These are phyloP conservation scores for Talaromyces wortmannii DNA, from an alignment of 495 filamentous ascomycete species.

Conservation along the genomic window DNA sequence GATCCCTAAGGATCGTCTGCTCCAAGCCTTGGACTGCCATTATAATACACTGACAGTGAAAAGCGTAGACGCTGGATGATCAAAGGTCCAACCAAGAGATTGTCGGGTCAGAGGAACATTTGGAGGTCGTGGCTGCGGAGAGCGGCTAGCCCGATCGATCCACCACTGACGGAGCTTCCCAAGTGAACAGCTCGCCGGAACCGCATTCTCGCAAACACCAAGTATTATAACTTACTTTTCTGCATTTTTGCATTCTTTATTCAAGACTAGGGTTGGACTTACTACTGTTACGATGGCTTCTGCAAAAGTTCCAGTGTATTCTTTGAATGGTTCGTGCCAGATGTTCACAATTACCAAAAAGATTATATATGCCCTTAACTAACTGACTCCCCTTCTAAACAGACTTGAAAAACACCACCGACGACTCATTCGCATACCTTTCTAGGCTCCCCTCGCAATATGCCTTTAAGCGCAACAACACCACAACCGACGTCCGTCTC, in stretches of 20 bases:
- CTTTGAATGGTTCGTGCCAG: conserved; percentile 33
- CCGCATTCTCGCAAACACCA: conserved; percentile 6
- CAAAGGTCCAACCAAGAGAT: conserved; percentile 1
- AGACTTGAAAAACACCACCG: conserved; percentile 96
- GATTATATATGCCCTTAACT: not conserved
- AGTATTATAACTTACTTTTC: not conserved
- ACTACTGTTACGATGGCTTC: conserved; percentile 12
- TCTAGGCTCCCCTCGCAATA: conserved; percentile 56
- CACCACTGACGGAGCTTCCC: conserved; percentile 6
- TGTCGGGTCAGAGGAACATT: too few relatives aligned
- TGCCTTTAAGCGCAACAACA: conserved; percentile 74
- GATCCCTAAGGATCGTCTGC: conserved; percentile 98
- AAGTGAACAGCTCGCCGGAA: conserved; percentile 41
- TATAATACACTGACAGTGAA: conserved; percentile 10
- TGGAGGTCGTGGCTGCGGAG: too few relatives aligned
- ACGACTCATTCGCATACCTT: conserved; percentile 92
- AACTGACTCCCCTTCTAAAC: not conserved
- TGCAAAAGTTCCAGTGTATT: conserved; percentile 40
- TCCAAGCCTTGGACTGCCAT: conserved; percentile 79
- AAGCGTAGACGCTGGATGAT: too few relatives aligned
- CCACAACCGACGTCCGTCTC: conserved; percentile 74
- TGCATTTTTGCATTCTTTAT: not conserved
- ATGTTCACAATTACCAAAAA: conserved; percentile 6
- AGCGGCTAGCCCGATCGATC: not conserved
- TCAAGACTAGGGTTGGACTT: not conserved